phyloP scores from a whole-genome alignment of 2,329 filamentous ascomycete genomes.

The Colletotrichum sp. region DNA sequence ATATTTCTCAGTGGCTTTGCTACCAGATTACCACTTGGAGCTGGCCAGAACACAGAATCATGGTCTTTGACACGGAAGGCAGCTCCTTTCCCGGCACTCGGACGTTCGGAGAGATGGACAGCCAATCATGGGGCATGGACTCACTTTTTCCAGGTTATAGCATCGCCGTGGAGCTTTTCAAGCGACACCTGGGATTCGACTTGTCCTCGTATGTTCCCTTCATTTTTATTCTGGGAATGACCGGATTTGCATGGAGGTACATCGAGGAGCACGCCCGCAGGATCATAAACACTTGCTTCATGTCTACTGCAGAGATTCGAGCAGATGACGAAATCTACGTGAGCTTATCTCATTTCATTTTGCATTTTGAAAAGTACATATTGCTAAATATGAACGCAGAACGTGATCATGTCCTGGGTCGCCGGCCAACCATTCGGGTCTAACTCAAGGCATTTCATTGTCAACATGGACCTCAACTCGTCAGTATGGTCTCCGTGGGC shows the following conservation, averaged over 20 bases:
- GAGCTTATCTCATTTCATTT: neutral
- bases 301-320: neutral
- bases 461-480: neutral
- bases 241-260: neutral
- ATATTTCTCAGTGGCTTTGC: no score
- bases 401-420: neutral
- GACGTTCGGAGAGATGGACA: neutral
- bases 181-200: accelerated
- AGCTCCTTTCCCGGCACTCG: accelerated
- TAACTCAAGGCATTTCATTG: neutral
- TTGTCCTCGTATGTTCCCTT: neutral
- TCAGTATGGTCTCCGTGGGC: neutral
- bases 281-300: neutral
- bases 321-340: neutral
- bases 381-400: neutral
- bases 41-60: no score
- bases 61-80: neutral
- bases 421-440: neutral
- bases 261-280: accelerated
- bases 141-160: neutral
- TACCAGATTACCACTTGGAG: no score
- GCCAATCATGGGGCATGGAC: neutral
- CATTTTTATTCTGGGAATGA: neutral
- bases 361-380: no score
- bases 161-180: neutral